Evolutionary conservation across 331 rosid species (phyloP).

Genomic region (Rhamnella rubrinervis): DNA sequence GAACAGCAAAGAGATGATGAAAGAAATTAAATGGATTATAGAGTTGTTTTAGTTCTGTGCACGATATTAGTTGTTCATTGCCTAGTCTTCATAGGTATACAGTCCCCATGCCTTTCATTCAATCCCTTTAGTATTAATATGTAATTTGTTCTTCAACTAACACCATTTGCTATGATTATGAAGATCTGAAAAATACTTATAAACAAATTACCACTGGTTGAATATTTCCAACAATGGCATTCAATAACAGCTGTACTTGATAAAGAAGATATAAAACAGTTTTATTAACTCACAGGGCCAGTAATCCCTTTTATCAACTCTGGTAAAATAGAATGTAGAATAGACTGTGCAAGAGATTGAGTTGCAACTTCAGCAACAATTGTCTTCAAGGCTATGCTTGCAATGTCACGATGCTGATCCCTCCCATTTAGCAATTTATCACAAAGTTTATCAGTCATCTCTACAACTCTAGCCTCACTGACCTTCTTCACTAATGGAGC

Average conservation of each 20-base stretch:
- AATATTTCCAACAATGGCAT: neutral
- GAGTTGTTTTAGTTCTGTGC: too few species aligned
- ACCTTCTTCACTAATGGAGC: conserved; percentile 95
- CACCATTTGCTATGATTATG: too few species aligned
- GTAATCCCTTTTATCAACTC: conserved; percentile 82
- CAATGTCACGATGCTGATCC: conserved; percentile 95
- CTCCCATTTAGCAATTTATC: conserved; percentile 82
- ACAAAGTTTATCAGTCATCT: conserved; percentile 80
- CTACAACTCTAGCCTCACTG: conserved; percentile 80
- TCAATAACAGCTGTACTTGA: conserved; percentile 4
- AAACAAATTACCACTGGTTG: too few species aligned
- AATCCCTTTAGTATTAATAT: too few species aligned
- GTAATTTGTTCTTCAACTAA: too few species aligned
- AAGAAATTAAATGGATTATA: neutral
- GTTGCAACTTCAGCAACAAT: conserved; percentile 87
- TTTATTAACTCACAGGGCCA: conserved; percentile 54
- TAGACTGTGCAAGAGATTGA: conserved; percentile 84
- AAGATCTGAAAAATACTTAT: too few species aligned
- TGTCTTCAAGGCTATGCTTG: conserved; percentile 96
- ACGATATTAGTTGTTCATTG: too few species aligned
- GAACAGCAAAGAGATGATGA: conserved; percentile 2
- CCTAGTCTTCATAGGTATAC: too few species aligned
- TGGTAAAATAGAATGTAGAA: conserved; percentile 68
- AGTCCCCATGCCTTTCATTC: too few species aligned
- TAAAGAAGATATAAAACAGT: conserved; percentile 3